Evolutionary conservation across 257 asterid genomes (phyloP).

Genomic region (Fraxinus americana): DNA sequence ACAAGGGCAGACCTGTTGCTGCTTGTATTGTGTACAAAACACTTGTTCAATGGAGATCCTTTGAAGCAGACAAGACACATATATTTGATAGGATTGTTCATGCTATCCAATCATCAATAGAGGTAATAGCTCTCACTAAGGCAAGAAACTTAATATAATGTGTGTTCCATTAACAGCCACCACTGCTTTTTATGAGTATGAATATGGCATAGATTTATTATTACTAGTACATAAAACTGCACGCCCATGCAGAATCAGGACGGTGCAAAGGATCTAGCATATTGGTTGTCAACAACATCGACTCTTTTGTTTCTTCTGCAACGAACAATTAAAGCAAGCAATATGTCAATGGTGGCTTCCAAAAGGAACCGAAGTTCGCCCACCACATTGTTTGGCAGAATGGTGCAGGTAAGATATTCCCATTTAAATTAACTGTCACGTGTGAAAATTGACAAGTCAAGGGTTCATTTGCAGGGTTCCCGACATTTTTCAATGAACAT

Average conservation of each 20-base stretch:
- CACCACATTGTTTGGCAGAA: constrained; percentile 72
- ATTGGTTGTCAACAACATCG: constrained; percentile 88
- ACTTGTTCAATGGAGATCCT: constrained; percentile 91
- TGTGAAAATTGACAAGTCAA: constrained; percentile 27
- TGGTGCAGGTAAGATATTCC: constrained; percentile 72
- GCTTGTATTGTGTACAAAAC: constrained; percentile 76
- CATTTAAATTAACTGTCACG: constrained; percentile 20
- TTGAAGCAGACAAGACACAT: constrained; percentile 84
- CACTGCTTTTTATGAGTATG: constrained; percentile 19
- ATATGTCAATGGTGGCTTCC: constrained; percentile 48
- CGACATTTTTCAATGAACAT: constrained; percentile 65
- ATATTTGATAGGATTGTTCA: constrained; percentile 85
- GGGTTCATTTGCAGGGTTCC: constrained; percentile 52
- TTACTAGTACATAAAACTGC: constrained; percentile 16
- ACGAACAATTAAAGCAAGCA: constrained; percentile 85
- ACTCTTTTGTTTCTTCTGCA: constrained; percentile 83
- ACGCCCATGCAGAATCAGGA: constrained; percentile 55
- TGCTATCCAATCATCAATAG: constrained; percentile 77
- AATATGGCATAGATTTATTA: background rate
- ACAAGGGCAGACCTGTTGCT: constrained; percentile 73
- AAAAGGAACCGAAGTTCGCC: constrained; percentile 78
- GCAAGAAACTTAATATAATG: constrained; percentile 12
- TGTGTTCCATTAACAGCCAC: constrained; percentile 1
- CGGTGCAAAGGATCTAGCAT: constrained; percentile 63
- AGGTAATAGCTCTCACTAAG: constrained; percentile 45